Evolutionary conservation across 345 rosid genomes (phyloP).

Genomic region (Ricinus communis): DNA sequence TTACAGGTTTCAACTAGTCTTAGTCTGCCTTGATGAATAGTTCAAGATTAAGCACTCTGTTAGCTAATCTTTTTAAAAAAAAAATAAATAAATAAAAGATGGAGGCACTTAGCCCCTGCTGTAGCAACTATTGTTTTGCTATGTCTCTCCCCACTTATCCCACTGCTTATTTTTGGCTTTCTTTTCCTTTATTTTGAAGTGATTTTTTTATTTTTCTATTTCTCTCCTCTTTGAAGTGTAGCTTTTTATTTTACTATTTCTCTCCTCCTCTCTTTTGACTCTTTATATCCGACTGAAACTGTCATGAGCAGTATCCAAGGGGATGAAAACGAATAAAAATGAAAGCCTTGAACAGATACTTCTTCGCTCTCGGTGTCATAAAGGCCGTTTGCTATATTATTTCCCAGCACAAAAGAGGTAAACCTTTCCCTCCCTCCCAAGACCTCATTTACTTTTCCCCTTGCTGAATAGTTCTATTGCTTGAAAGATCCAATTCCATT

Average conservation of each 20-base stretch:
- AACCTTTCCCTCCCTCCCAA: background rate
- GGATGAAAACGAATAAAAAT: slow-evolving; percentile 34
- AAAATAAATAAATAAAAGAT: too few species aligned
- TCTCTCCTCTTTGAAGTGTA: background rate
- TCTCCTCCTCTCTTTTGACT: background rate
- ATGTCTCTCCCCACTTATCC: background rate
- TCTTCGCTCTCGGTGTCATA: slow-evolving; percentile 74
- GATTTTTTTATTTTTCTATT: background rate
- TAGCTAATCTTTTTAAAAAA: too few species aligned
- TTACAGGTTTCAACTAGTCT: background rate
- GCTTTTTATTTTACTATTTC: background rate
- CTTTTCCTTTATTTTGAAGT: background rate
- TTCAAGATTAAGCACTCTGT: too few species aligned
- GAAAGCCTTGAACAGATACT: slow-evolving; percentile 71
- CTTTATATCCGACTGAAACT: background rate
- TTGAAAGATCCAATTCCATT: background rate
- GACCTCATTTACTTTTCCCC: background rate
- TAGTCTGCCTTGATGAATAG: background rate
- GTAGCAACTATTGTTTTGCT: background rate
- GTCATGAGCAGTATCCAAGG: slow-evolving; percentile 56
- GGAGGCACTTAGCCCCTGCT: background rate
- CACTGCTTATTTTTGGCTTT: background rate
- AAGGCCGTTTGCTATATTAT: slow-evolving; percentile 89
- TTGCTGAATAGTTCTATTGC: background rate
- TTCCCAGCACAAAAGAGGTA: slow-evolving; percentile 74